Evolutionary conservation across 179 eudicot species (phyloP).

Genomic region (Camellia oleifera): DNA sequence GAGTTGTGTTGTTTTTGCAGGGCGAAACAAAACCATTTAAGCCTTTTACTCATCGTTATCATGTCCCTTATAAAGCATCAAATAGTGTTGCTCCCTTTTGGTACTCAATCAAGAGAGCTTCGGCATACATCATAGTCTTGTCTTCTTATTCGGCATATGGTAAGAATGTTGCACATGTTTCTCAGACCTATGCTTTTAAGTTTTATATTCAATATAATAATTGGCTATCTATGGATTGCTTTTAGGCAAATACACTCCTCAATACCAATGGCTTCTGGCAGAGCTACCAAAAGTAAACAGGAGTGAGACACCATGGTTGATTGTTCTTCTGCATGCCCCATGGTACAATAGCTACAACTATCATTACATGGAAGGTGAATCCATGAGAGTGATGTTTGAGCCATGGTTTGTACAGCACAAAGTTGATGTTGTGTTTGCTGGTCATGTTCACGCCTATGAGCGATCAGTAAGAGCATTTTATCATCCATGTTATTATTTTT

Average conservation of each 20-base stretch:
- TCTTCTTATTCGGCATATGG: slow-evolving; percentile 62
- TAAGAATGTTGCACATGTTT: slow-evolving; percentile 13
- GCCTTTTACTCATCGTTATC: slow-evolving; percentile 39
- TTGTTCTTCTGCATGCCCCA: slow-evolving; percentile 55
- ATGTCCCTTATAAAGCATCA: slow-evolving; percentile 36
- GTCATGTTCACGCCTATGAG: slow-evolving; percentile 68
- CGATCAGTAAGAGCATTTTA: slow-evolving; percentile 43
- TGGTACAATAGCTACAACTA: slow-evolving; percentile 57
- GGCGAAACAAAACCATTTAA: slow-evolving; percentile 45
- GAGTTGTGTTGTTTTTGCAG: slow-evolving; percentile 23
- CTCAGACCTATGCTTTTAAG: too few relatives aligned
- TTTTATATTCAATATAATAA: neutral
- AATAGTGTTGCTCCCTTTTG: slow-evolving; percentile 49
- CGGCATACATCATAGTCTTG: slow-evolving; percentile 49
- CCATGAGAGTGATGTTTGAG: slow-evolving; percentile 57
- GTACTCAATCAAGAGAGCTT: slow-evolving; percentile 61
- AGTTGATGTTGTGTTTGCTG: slow-evolving; percentile 58
- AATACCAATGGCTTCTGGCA: slow-evolving; percentile 47
- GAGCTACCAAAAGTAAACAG: slow-evolving; percentile 56
- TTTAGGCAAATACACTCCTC: slow-evolving; percentile 60
- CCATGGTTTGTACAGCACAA: slow-evolving; percentile 51
- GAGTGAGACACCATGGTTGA: slow-evolving; percentile 61
- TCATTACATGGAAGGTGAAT: slow-evolving; percentile 69
- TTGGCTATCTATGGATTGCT: neutral
- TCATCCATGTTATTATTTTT: neutral